Evolutionary conservation across 2,329 filamentous ascomycete genomes (phyloP), one percentile per base, ranked within the genome.

Genomic region (Apiospora phragmitis): DNA sequence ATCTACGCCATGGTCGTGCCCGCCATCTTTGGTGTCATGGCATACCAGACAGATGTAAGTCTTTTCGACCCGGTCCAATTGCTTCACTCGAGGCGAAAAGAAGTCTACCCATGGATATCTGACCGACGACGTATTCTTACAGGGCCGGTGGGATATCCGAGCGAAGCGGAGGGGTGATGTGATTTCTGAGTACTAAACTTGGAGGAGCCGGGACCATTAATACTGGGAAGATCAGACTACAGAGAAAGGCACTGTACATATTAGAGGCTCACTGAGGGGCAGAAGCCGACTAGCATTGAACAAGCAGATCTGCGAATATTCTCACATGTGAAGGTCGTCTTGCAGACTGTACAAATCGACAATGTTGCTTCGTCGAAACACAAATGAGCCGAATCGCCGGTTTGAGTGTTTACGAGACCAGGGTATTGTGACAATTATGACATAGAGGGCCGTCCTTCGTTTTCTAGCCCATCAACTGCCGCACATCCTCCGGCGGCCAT

Each of bases 401-500:
- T 6, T 35, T n/a, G 32, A 62, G 32, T n/a, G 32, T 59, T 62
- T n/a, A 9, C 8, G 38, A 16, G 29, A 9, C 55, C 32, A n/a
- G 3, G 2, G 2, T 62, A 14, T 62, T 21, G 29, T n/a, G 12
- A 62, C 21, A 62, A 38, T 59, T 29, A 42, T 29, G 43, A 43
- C 45, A 45, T 45, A 29, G 8, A 41, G 41, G 65, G 43, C 38
- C n/a, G 65, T 65, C 55, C 70, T 32, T 62, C 1, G 14, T 14
- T 9, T n/a, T 38, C 32, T 82, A 96, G 18, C 96, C 96, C 96
- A 99, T 99, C 76, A 99, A 84, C 84, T 99, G 96, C 79, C 94
- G 87, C 76, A 96, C 88, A 84, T 98, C 95, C 77, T 94, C 92
- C 0, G 96, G 96, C 71, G 95, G 95, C 96, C 96, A 99, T 76